These are phyloP conservation scores for Tephrocybe sp. DNA, from an alignment of 768 basidiomycete genomes.

Conservation along the genomic window DNA sequence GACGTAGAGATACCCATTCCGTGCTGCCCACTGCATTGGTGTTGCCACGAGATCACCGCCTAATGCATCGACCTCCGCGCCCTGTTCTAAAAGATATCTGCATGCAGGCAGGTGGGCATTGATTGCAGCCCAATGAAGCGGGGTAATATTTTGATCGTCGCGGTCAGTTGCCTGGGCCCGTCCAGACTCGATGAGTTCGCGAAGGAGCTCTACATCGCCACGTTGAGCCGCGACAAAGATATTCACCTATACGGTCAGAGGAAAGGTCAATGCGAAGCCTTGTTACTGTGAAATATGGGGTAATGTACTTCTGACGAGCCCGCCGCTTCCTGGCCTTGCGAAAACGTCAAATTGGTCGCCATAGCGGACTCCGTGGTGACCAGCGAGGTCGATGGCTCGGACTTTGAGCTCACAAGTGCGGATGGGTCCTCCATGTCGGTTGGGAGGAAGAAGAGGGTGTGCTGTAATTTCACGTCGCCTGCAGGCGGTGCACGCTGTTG, in stretches of 20 bases:
- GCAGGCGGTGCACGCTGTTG: neutral
- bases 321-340: constrained; percentile 40
- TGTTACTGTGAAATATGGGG: neutral
- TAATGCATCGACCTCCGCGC: constrained; percentile 91
- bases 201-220: constrained; percentile 71
- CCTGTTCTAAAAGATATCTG: constrained; percentile 84
- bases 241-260: constrained; percentile 38
- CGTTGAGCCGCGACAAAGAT: constrained; percentile 88
- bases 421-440: constrained; percentile 39
- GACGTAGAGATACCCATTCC: constrained; percentile 95
- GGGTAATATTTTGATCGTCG: constrained; percentile 90
- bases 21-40: constrained; percentile 97
- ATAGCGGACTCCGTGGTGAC: constrained; percentile 47
- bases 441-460: constrained; percentile 4
- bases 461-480: neutral
- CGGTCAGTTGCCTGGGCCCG: constrained; percentile 71
- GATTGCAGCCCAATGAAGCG: constrained; percentile 98
- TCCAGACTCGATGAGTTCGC: constrained; percentile 69
- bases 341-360: constrained; percentile 46
- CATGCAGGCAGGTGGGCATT: constrained; percentile 93
- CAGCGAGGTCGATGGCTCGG: constrained; percentile 47
- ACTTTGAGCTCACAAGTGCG: constrained; percentile 42
- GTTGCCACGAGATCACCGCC: constrained; percentile 95
- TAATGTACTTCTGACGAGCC: constrained; percentile 37
- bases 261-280: neutral